Evolutionary conservation across 495 filamentous ascomycete genomes (phyloP).

Genomic region (Neurospora sp.): DNA sequence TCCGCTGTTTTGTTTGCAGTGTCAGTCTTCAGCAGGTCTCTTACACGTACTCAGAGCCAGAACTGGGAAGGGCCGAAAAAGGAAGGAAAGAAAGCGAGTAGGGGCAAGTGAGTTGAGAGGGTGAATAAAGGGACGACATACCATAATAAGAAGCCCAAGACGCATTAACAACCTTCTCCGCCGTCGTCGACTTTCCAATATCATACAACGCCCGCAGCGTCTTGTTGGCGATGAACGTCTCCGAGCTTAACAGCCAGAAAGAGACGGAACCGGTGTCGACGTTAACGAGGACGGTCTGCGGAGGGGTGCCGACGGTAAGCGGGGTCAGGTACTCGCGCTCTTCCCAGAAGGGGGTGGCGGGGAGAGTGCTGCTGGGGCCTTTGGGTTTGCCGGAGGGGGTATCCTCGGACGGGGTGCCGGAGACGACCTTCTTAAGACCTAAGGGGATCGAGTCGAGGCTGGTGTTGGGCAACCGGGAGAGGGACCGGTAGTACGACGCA

Average conservation of each 20-base stretch:
- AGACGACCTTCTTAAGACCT: not conserved
- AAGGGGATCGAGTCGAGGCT: not conserved
- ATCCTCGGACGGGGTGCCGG: not conserved
- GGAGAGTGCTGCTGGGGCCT: not conserved
- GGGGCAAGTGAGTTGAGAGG: not conserved
- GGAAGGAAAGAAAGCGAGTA: not conserved
- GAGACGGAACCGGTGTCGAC: conserved; percentile 76
- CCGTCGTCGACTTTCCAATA: conserved; percentile 51
- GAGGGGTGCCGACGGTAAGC: conserved; percentile 58
- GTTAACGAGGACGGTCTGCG: conserved; percentile 53
- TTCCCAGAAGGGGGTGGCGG: conserved; percentile 4
- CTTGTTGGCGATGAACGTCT: conserved; percentile 3
- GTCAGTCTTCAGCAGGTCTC: not conserved
- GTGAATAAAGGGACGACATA: conserved; percentile 26
- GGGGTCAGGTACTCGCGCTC: conserved; percentile 57
- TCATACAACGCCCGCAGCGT: conserved; percentile 15
- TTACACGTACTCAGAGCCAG: not conserved
- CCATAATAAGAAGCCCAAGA: conserved; percentile 65
- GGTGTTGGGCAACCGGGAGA: not conserved
- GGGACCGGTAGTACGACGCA: not conserved
- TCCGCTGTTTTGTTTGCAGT: conserved; percentile 6
- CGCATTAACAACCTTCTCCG: conserved; percentile 35
- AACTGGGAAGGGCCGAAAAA: not conserved
- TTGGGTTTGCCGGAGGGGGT: not conserved
- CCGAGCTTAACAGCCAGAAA: conserved; percentile 23